phyloP scores from a whole-genome alignment of 2,329 filamentous ascomycete species.

The Ascochyta pisi region DNA sequence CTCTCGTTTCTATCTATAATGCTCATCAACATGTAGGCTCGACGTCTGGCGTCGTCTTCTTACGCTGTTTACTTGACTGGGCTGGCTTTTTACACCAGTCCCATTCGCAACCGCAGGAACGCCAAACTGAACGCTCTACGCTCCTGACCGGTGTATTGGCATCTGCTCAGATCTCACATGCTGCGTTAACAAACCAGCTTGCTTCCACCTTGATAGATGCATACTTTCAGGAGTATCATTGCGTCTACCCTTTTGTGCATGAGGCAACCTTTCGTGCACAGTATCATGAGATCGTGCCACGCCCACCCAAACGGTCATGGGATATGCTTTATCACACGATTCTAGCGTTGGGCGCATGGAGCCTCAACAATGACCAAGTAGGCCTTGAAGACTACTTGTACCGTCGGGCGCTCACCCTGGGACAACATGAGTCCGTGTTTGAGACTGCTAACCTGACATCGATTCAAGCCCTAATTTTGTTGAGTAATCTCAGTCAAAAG shows the following conservation, averaged over 20 bases:
- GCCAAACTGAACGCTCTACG: slow-evolving; percentile 14
- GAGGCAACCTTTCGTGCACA: slow-evolving; percentile 38
- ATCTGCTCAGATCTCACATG: slow-evolving; percentile 32
- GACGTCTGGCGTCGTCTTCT: slow-evolving; percentile 35
- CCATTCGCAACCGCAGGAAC: slow-evolving; percentile 18
- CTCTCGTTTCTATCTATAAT: neutral
- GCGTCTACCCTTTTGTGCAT: slow-evolving; percentile 35
- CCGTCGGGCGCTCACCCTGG: slow-evolving; percentile 31
- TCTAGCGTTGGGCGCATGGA: slow-evolving; percentile 33
- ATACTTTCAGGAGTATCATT: slow-evolving; percentile 35
- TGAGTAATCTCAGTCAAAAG: slow-evolving; percentile 36
- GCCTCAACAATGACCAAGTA: slow-evolving; percentile 30
- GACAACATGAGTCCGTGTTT: slow-evolving; percentile 36
- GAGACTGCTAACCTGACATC: slow-evolving; percentile 33
- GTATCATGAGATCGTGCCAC: slow-evolving; percentile 33
- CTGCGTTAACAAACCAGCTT: slow-evolving; percentile 29
- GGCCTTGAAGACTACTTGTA: slow-evolving; percentile 35
- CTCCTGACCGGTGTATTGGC: slow-evolving; percentile 25
- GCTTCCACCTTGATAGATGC: slow-evolving; percentile 32
- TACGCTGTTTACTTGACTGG: slow-evolving; percentile 36
- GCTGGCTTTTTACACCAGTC: slow-evolving; percentile 36
- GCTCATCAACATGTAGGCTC: slow-evolving; percentile 22
- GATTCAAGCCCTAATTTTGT: slow-evolving; percentile 32
- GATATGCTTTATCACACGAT: slow-evolving; percentile 36
- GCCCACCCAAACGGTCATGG: slow-evolving; percentile 30